These are phyloP conservation scores for Colletotrichum neosansevieriae DNA, from an alignment of 2,329 filamentous ascomycete species.

Conservation along the genomic window DNA sequence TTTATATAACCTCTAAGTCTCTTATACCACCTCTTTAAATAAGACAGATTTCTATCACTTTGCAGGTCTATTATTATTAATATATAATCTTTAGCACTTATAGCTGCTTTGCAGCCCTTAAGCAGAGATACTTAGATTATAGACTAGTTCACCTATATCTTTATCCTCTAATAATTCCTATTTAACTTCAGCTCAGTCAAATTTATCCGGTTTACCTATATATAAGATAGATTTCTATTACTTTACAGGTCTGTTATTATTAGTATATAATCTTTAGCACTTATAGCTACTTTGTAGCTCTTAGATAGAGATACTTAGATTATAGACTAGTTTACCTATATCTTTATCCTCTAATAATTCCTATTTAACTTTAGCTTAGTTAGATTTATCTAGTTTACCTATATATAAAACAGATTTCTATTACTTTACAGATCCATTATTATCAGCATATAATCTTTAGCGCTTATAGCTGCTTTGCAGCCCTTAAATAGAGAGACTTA, in stretches of 20 bases:
- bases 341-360: not conserved
- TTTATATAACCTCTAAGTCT: not conserved
- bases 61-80: not conserved
- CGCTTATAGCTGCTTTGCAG: not conserved
- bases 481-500: not conserved
- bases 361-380: not conserved
- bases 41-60: not conserved
- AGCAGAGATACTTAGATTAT: not conserved
- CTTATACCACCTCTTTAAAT: not conserved
- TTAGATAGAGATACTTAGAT: not conserved
- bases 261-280: not conserved
- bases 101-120: not conserved
- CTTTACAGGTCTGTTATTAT: not conserved
- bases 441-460: not conserved
- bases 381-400: not conserved
- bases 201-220: not conserved
- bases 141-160: not conserved
- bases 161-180: not conserved
- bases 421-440: not conserved
- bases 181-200: not conserved
- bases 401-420: not conserved
- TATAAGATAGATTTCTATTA: not conserved
- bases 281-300: not conserved
- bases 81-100: not conserved
- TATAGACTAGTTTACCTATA: not conserved